Base-by-base conservation (phyloP, 768 basidiomycete species). In the Rhodotorula graminis region DNA sequence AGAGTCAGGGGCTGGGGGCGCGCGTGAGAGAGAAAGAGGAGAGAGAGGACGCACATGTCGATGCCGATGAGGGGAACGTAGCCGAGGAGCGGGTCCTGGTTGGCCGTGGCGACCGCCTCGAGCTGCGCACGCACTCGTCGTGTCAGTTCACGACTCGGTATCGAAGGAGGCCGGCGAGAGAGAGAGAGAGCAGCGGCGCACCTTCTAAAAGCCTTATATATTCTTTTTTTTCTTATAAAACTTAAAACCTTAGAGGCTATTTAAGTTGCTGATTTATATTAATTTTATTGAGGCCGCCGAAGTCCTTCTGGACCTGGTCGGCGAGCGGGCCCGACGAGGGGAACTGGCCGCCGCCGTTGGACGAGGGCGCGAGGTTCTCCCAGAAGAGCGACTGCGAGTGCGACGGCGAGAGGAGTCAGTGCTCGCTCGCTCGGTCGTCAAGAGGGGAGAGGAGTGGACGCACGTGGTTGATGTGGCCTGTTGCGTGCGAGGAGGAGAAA, bases 61-160 rank as follows among this genome's bases (percentile, higher is more conserved):
- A 98, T 88, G 47, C 96, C 96, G 80, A 99, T 87, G 79, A 99
- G 89, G 29, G 95, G 93, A 27, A 86, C 85, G 82, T 93, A 91
- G 7, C 89, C 91, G 91, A 78, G 76, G 42, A 84, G 77, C 64
- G 96, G 96, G 80, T 99, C 96, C 83, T 99, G 96, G 84, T 99
- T 98, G 14, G 92, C 83, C 21, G 96, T 99, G 31, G 95, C 93
- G 64, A 90, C 88, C 64, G 96, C 86, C 81, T 95, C 93, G 61
- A 99, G 87, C 82, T 86, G 89, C 25, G 50, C 1, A 7, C 25
- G 23, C 10, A 21, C 9, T 2, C 50, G 23, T 21, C 19, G 40
- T n/a, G 18, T 47, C 31, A 42, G 18, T 21, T 5, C 37, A 9
- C 37, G 37, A 4, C 37, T 37, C 37, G n/a, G n/a, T 2, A 16